Evolutionary conservation across 148 eudicot species (phyloP), one percentile per base, ranked within the genome.

Genomic region (Dianthus caryophyllus): DNA sequence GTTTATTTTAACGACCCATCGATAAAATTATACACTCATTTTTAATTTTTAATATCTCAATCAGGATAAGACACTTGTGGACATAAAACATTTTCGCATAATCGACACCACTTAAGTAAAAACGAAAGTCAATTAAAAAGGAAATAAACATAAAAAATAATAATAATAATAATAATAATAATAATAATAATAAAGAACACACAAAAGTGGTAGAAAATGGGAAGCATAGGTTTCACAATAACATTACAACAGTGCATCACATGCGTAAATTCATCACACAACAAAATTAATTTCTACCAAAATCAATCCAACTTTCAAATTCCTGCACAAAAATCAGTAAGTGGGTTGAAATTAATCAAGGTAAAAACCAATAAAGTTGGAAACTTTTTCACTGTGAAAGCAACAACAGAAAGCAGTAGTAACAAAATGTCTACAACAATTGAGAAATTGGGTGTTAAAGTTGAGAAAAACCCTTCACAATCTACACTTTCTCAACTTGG

Each of bases 401-500:
- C 74, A 59, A 79, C 77, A 25, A 31, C 51, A 26, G 65, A 60
- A 30, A 77, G 69, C 17, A 58, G 76, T 43, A 60, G 30, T 1
- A 73, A 48, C 48, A 78, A 80, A 7, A 33, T 3, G 85, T 65
- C 82, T 17, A 75, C 69, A 5, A 65, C 75, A n/a, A 66, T 76
- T 51, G 87, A 85, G 79, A 85, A 81, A 75, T 67, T 71, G 55
- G 90, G 90, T 61, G 72, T 85, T 47, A 81, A 64, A 65, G 71
- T 85, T 43, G 81, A 83, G 9, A 77, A 79, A 27, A 83, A 85
- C 72, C 89, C 89, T 61, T 70, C 83, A 22, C 85, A 85, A 16
- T 76, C 87, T 53, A 73, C 72, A 64, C 90, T 85, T 25, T 68
- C 87, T 63, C 73, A 85, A 49, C 85, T 85, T 50, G 90, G 85